Percentiles rank a stretch among this genome's conserved stretches.
Conservation (phyloP, 306 rosid species). For the Pueraria montana region DNA sequence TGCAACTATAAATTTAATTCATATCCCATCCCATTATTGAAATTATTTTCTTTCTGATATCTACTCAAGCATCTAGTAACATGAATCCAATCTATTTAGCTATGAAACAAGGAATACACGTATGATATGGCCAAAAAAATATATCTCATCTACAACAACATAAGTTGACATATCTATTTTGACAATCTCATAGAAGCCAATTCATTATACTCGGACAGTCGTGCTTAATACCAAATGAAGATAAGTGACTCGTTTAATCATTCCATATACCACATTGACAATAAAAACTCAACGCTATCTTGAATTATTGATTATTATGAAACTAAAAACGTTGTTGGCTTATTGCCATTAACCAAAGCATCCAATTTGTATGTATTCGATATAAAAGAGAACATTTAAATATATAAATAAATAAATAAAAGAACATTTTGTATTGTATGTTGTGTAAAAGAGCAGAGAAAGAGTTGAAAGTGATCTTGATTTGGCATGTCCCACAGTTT, state of each 20-base stretch:
- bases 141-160: slow-evolving; percentile 65
- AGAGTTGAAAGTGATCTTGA: not conserved
- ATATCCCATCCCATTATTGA: not conserved
- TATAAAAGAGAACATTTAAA: not conserved
- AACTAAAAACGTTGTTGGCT: not conserved
- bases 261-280: not conserved
- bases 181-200: not conserved
- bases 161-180: too few relatives aligned
- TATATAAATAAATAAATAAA: too few relatives aligned
- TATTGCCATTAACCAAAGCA: not conserved
- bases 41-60: not conserved
- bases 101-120: slow-evolving; percentile 4
- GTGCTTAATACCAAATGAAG: not conserved
- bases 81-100: not conserved
- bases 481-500: slow-evolving; percentile 64
- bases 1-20: not conserved
- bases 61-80: not conserved
- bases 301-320: not conserved
- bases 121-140: slow-evolving; percentile 27
- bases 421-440: too few relatives aligned
- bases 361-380: not conserved
- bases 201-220: not conserved
- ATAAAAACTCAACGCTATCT: not conserved
- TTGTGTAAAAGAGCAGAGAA: not conserved
- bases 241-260: not conserved